phyloP scores from a whole-genome alignment of 371 early-diverging fungal species.

The Funneliformis caledonium region DNA sequence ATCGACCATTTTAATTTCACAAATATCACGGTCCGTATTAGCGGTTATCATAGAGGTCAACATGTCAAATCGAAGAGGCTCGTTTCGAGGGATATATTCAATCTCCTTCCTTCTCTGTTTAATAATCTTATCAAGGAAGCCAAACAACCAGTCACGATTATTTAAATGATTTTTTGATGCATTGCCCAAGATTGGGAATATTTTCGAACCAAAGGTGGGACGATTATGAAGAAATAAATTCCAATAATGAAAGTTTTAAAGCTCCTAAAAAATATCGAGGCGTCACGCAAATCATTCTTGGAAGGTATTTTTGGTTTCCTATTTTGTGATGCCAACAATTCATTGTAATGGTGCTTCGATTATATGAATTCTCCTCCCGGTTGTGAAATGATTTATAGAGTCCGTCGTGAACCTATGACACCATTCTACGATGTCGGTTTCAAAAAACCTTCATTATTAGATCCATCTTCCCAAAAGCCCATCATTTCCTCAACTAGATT shows the following conservation, averaged over 20 bases:
- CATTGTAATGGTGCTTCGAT: slow-evolving; percentile 1
- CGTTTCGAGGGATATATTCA: slow-evolving; percentile 1
- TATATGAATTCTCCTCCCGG: neutral
- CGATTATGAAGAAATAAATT: neutral
- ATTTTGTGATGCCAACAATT: neutral
- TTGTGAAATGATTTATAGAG: neutral
- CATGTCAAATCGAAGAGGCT: neutral
- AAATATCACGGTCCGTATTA: slow-evolving; percentile 8
- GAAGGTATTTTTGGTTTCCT: neutral
- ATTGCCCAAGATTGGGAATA: neutral
- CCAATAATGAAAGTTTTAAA: neutral
- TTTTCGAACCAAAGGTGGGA: neutral
- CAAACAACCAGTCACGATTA: neutral
- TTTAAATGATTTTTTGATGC: neutral
- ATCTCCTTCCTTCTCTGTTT: slow-evolving; percentile 12
- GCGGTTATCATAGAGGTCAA: slow-evolving; percentile 1
- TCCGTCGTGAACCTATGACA: slow-evolving; percentile 5
- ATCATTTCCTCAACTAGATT: neutral
- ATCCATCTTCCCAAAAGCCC: neutral
- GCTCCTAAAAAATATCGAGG: neutral
- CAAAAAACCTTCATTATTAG: neutral
- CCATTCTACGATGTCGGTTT: neutral
- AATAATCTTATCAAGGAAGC: neutral
- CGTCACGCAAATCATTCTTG: neutral
- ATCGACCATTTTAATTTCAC: neutral